These are phyloP conservation scores for Wallacemonas sp. DNA, from an alignment of 208 protist genomes.

Conservation along the genomic window DNA sequence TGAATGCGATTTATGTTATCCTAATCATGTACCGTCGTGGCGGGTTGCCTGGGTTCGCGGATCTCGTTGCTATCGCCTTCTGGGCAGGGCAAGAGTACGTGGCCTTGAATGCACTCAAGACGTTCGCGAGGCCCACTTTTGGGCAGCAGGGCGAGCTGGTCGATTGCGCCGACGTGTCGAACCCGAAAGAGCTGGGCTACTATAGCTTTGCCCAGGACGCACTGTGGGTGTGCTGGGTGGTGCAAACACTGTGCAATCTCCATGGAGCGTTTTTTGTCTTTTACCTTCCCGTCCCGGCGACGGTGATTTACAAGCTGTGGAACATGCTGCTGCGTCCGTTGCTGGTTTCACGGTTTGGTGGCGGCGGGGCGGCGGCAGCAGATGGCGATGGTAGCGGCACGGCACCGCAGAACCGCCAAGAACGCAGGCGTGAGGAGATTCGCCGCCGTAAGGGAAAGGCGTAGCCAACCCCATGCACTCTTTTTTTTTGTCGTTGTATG, in stretches of 20 bases:
- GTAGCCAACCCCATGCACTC: too few relatives aligned
- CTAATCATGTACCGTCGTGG: constrained; percentile 64
- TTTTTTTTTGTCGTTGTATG: too few relatives aligned
- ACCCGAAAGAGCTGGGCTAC: constrained; percentile 76
- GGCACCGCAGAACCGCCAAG: constrained; percentile 45
- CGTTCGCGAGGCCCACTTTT: constrained; percentile 51
- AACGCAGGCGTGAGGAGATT: constrained; percentile 64
- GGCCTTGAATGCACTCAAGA: constrained; percentile 48
- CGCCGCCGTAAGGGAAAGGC: constrained; percentile 54
- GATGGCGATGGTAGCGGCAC: neutral
- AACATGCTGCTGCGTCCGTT: constrained; percentile 40
- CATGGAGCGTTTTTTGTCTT: constrained; percentile 80
- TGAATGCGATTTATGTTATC: constrained; percentile 69
- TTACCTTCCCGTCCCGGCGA: constrained; percentile 85
- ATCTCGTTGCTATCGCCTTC: constrained; percentile 67
- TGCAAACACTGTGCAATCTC: constrained; percentile 68
- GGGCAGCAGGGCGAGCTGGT: constrained; percentile 57
- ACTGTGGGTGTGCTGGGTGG: constrained; percentile 89
- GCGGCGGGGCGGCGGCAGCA: constrained; percentile 13
- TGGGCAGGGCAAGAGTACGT: constrained; percentile 81
- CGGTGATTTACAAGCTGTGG: constrained; percentile 73
- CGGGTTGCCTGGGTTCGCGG: constrained; percentile 44
- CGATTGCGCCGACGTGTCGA: constrained; percentile 72
- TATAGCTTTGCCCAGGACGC: constrained; percentile 85
- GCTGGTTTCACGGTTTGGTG: constrained; percentile 20